Conservation (phyloP, 306 rosid genomes). For the Boehmeria nivea region DNA sequence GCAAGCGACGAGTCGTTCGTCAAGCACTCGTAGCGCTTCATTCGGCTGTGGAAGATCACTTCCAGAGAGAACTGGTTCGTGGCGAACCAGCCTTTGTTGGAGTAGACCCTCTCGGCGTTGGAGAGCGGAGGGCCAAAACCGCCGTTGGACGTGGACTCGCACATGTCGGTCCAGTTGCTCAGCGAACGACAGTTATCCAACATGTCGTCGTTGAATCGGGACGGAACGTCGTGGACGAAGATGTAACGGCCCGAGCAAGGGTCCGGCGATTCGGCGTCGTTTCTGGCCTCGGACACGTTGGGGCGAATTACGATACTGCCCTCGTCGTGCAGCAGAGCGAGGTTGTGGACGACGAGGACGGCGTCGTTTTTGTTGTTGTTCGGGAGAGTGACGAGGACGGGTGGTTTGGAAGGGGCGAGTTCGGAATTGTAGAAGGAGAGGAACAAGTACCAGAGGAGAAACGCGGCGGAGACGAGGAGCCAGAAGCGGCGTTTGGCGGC, state of each 20-base stretch:
- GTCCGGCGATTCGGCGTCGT: not conserved
- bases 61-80: constrained; percentile 61
- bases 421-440: constrained; percentile 17
- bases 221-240: constrained; percentile 40
- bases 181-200: constrained; percentile 34
- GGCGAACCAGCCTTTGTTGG: constrained; percentile 34
- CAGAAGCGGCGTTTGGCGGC: constrained; percentile 14
- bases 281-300: no score
- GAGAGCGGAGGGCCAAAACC: constrained; percentile 34
- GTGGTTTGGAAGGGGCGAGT: not conserved
- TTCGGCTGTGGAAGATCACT: constrained; percentile 48
- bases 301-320: no score
- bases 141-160: constrained; percentile 28
- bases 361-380: no score
- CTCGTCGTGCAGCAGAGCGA: no score
- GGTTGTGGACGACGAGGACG: no score
- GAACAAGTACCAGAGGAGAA: constrained; percentile 25
- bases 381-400: no score
- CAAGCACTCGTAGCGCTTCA: constrained; percentile 52
- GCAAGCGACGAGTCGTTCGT: constrained; percentile 53
- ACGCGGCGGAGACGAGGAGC: constrained; percentile 25
- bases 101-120: not conserved
- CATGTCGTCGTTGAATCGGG: constrained; percentile 40
- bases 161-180: constrained; percentile 32
- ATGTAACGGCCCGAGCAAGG: constrained; percentile 34